Evolutionary conservation across 768 basidiomycete genomes (phyloP).

Genomic region (Tricholoma flavovirens): DNA sequence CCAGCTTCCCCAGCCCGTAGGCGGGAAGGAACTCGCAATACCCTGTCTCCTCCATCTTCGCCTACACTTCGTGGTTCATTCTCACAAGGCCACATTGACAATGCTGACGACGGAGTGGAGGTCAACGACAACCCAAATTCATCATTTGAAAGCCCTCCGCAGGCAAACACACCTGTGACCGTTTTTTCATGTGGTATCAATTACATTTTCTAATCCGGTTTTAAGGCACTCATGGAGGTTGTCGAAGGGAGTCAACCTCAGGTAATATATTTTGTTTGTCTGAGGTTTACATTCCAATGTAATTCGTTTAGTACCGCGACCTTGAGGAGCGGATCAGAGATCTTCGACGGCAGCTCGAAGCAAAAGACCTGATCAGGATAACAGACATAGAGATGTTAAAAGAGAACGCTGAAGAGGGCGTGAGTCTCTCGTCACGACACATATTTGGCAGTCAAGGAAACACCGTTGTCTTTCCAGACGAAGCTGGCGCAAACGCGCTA

Average conservation of each 20-base stretch:
- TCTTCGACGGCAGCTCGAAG: not conserved
- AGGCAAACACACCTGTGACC: not conserved
- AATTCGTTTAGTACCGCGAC: not conserved
- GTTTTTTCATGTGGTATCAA: not conserved
- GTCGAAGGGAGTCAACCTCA: not conserved
- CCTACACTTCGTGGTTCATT: not conserved
- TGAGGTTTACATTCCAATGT: not conserved
- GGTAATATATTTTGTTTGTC: not conserved
- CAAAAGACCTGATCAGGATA: not conserved
- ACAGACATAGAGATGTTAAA: not conserved
- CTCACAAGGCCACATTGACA: not conserved
- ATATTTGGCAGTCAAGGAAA: not conserved
- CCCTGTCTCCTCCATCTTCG: slow-evolving; percentile 4
- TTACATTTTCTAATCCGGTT: not conserved
- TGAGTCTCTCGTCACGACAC: not conserved
- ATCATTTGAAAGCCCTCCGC: not conserved
- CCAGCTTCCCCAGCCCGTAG: slow-evolving; percentile 5
- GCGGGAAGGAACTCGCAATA: not conserved
- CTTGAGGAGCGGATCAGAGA: not conserved
- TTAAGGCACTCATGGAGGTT: not conserved
- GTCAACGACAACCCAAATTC: slow-evolving; percentile 2
- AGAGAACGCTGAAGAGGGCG: not conserved
- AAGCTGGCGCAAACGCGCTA: not conserved
- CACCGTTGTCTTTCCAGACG: not conserved
- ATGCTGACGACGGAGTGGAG: not conserved